Conservation (phyloP, 306 rosid genomes). For the Urtica urens region DNA sequence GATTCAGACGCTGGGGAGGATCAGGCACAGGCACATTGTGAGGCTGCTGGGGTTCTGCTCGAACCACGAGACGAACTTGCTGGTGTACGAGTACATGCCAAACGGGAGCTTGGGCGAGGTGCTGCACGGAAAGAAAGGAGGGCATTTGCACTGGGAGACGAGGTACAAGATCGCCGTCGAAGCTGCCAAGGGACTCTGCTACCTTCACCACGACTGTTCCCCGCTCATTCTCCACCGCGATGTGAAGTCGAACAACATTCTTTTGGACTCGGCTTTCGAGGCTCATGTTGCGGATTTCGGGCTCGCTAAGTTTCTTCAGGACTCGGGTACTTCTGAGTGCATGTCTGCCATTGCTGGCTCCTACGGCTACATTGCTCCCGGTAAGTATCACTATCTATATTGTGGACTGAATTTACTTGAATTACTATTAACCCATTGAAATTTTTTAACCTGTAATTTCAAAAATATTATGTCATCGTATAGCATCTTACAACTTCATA, state of each 20-base stretch:
- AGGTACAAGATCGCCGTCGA: slow-evolving; percentile 86
- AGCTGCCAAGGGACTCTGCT: slow-evolving; percentile 96
- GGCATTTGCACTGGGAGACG: slow-evolving; percentile 83
- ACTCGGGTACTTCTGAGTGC: slow-evolving; percentile 95
- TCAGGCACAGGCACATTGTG: slow-evolving; percentile 89
- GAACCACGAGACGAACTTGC: slow-evolving; percentile 85
- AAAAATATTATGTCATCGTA: too few species aligned
- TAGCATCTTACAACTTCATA: too few species aligned
- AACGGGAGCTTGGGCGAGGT: slow-evolving; percentile 96
- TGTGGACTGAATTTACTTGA: too few species aligned
- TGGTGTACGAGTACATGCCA: slow-evolving; percentile 96
- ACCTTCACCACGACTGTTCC: slow-evolving; percentile 92
- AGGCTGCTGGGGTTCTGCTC: slow-evolving; percentile 85
- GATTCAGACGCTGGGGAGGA: slow-evolving; percentile 88
- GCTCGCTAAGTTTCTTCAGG: slow-evolving; percentile 95
- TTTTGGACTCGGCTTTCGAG: slow-evolving; percentile 72
- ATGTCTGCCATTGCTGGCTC: slow-evolving; percentile 99
- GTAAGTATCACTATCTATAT: slow-evolving; percentile 43
- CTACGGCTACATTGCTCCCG: slow-evolving; percentile 97
- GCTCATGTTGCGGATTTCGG: slow-evolving; percentile 99
- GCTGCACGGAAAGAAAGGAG: slow-evolving; percentile 96
- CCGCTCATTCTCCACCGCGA: slow-evolving; percentile 88
- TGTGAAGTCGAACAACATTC: slow-evolving; percentile 90
- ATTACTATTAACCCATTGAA: too few species aligned
- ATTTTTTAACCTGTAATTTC: too few species aligned